Evolutionary conservation across 2,329 filamentous ascomycete genomes (phyloP).

Genomic region (Colletotrichum lupini): DNA sequence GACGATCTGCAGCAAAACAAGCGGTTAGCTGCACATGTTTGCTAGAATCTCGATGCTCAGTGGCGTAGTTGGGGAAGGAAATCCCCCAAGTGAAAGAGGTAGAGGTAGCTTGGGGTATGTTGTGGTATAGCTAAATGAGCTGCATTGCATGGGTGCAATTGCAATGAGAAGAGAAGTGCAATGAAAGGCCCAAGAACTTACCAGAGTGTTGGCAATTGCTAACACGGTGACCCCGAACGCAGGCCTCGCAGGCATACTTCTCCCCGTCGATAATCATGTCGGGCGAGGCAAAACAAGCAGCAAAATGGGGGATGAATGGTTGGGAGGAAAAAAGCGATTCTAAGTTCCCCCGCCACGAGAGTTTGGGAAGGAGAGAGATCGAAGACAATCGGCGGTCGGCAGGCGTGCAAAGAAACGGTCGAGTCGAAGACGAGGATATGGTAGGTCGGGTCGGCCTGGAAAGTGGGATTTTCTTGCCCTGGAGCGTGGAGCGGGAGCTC

Average conservation of each 20-base stretch:
- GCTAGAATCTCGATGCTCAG: not conserved
- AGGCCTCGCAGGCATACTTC: conserved; percentile 98
- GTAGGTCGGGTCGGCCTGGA: conserved; percentile 23
- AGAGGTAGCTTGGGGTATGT: not conserved
- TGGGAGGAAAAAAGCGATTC: conserved; percentile 24
- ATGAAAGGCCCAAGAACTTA: conserved; percentile 61
- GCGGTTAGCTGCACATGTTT: conserved; percentile 40
- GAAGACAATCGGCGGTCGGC: conserved; percentile 27
- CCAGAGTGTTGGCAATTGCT: conserved; percentile 97
- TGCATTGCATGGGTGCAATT: conserved; percentile 1
- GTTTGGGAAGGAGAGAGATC: conserved; percentile 25
- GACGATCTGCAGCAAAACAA: conserved; percentile 73
- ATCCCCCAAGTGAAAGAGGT: not conserved
- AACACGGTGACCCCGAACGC: conserved; percentile 97
- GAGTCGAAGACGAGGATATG: conserved; percentile 25
- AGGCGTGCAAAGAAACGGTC: conserved; percentile 20
- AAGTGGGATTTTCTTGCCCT: conserved; percentile 34
- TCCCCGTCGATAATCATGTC: conserved; percentile 90
- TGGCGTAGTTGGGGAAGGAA: not conserved
- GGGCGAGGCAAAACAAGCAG: conserved; percentile 30
- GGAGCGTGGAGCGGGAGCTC: conserved; percentile 34
- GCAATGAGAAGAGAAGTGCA: not conserved
- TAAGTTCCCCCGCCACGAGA: conserved; percentile 33
- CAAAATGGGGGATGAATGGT: conserved; percentile 11
- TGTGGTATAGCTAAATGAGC: not conserved